Percentiles rank a stretch among this genome's conserved stretches.
Evolutionary conservation across 306 rosid species (phyloP).

Genomic region (Carpinus fangiana): DNA sequence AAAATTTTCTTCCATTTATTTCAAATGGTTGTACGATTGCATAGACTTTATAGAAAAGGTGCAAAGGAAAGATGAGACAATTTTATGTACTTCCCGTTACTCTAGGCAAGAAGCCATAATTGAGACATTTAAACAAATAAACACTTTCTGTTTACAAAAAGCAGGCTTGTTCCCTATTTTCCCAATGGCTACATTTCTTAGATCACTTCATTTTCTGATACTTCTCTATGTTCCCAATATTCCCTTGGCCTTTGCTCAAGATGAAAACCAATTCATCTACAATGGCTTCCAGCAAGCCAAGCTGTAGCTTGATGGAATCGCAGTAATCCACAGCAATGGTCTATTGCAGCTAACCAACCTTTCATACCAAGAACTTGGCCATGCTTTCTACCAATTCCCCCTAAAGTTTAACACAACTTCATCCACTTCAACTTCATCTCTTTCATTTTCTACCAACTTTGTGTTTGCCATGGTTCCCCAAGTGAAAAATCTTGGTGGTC

Average conservation of each 20-base stretch:
- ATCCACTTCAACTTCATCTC: background rate
- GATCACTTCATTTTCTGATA: background rate
- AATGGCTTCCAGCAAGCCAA: constrained; percentile 2
- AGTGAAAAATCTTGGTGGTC: constrained; percentile 9
- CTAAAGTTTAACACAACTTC: background rate
- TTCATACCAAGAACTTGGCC: background rate
- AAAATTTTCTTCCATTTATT: too few relatives aligned
- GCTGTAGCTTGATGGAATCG: background rate
- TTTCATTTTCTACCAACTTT: constrained; percentile 5
- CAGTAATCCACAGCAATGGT: background rate
- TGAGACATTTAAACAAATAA: background rate
- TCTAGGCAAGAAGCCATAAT: too few relatives aligned
- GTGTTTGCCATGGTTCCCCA: background rate
- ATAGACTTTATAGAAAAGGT: background rate
- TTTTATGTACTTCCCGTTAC: too few relatives aligned
- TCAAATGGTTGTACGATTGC: background rate
- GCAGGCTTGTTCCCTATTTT: background rate
- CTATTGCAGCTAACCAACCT: background rate
- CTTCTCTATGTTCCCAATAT: background rate
- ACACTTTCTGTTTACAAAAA: background rate
- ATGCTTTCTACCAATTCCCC: background rate
- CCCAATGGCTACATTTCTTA: background rate
- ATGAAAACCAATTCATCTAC: constrained; percentile 4
- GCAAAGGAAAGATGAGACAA: background rate
- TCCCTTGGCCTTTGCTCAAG: background rate